Evolutionary conservation across 2,329 filamentous ascomycete species (phyloP), one percentile per base, ranked within the genome.

Genomic region (Alternaria incomplexa): DNA sequence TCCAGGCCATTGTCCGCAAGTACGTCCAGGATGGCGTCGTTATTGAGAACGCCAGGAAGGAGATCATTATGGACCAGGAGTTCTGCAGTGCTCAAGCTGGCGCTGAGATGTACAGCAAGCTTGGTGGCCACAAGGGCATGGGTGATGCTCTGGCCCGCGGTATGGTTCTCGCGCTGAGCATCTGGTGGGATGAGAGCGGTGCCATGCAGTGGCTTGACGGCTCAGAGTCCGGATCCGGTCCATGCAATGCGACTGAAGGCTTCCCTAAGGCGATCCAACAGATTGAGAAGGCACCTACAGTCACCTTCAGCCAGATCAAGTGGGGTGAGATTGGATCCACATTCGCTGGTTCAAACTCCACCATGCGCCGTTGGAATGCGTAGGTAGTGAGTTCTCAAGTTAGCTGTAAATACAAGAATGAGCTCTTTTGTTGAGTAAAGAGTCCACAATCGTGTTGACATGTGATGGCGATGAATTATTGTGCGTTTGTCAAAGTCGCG

Each of bases 21-120:
- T 91, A 91, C 77, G 84, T 89, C 61, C 89, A 91, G 80, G 81
- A 87, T 77, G 87, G 87, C 68, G 81, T 82, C 36, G 83, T 89
- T 63, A 86, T 90, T 69, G 80, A 84, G 69, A 89, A 90, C 81
- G 83, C 85, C 9, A 73, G 83, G 15, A 53, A 63, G 32, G 73
- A 75, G 45, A 65, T 77, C n/a, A 72, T 71, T 30, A 73, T 79
- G 65, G 65, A 77, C 56, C 75, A 79, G 26, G 69, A 56, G 2
- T 79, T 67, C 68, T 79, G 77, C 68, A 51, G 53, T 23, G 67
- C 67, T 5, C 70, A 73, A 53, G 66, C 68, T n/a, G 73, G 72
- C 5, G 76, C 77, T 5, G 60, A 61, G 11, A 70, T 56, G 45
- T 79, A 72, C 67, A 73, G 69, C 66, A 70, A 69, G 26, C 58